These are phyloP conservation scores for Boletus barrowsii DNA, from an alignment of 768 basidiomycete species.

Conservation along the genomic window DNA sequence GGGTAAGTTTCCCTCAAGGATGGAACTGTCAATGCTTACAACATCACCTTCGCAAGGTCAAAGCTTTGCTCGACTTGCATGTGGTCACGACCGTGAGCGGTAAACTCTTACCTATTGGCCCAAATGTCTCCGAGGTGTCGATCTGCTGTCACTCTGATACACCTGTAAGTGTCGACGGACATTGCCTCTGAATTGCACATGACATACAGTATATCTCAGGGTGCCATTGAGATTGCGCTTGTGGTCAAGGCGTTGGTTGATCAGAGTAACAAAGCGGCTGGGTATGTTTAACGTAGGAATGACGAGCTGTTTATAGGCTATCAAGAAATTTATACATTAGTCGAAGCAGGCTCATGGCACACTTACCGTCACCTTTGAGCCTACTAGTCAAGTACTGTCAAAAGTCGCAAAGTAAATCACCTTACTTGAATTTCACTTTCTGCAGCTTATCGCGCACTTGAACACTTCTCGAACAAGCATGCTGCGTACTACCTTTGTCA, in stretches of 20 bases:
- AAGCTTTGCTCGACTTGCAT: conserved; percentile 40
- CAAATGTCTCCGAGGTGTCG: conserved; percentile 47
- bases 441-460: too few species aligned
- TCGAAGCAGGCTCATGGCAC: too few species aligned
- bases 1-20: conserved; percentile 33
- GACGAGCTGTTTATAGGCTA: background rate
- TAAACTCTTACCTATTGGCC: conserved; percentile 40
- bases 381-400: too few species aligned
- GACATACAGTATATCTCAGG: conserved; percentile 31
- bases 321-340: too few species aligned
- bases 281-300: conserved; percentile 18
- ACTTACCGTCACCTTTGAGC: too few species aligned
- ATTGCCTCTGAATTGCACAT: background rate
- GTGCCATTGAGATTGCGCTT: conserved; percentile 49
- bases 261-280: conserved; percentile 42
- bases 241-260: conserved; percentile 56
- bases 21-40: background rate
- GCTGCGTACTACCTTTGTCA: too few species aligned
- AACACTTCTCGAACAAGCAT: too few species aligned
- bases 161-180: conserved; percentile 40
- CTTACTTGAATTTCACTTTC: too few species aligned
- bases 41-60: conserved; percentile 34
- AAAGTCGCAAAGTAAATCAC: too few species aligned
- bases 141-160: conserved; percentile 69
- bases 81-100: conserved; percentile 48